Evolutionary conservation across 2,329 filamentous ascomycete genomes (phyloP).

Genomic region (Biscogniauxia sp.): DNA sequence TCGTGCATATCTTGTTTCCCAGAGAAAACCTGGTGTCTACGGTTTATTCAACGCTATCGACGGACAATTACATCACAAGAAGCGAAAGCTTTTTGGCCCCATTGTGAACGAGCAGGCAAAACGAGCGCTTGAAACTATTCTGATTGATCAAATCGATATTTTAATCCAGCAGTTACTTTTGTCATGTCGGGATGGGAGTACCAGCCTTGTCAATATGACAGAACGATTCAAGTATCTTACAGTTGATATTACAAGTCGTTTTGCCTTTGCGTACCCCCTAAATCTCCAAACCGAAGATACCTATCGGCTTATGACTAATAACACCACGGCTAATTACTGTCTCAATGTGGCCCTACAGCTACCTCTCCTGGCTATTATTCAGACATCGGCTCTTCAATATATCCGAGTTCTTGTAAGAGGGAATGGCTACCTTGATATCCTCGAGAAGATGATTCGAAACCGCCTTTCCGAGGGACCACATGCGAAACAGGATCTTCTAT

Average conservation of each 20-base stretch:
- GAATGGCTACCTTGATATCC: neutral
- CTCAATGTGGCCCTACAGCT: neutral
- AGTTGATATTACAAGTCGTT: constrained; percentile 5
- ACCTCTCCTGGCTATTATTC: neutral
- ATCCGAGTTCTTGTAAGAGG: neutral
- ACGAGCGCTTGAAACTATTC: constrained; percentile 4
- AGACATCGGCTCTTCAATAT: neutral
- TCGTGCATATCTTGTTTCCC: constrained; percentile 2
- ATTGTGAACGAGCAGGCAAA: constrained; percentile 1
- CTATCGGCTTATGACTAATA: neutral
- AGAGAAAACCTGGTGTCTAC: neutral
- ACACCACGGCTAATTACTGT: neutral
- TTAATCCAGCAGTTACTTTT: constrained; percentile 1
- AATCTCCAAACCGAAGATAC: constrained; percentile 1
- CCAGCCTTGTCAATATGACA: neutral
- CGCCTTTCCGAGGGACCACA: neutral
- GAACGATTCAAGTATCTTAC: constrained; percentile 2
- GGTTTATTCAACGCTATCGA: constrained; percentile 5
- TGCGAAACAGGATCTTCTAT: neutral
- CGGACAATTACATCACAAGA: constrained; percentile 1
- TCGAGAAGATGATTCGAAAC: neutral
- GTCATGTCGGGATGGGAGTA: neutral
- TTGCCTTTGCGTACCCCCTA: constrained; percentile 4
- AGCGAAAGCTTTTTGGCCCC: neutral
- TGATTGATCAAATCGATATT: constrained; percentile 3